Evolutionary conservation across 371 early-diverging fungal genomes (phyloP), one percentile per base, ranked within the genome.

Genomic region (Thermomucor indicae-seudaticae): DNA sequence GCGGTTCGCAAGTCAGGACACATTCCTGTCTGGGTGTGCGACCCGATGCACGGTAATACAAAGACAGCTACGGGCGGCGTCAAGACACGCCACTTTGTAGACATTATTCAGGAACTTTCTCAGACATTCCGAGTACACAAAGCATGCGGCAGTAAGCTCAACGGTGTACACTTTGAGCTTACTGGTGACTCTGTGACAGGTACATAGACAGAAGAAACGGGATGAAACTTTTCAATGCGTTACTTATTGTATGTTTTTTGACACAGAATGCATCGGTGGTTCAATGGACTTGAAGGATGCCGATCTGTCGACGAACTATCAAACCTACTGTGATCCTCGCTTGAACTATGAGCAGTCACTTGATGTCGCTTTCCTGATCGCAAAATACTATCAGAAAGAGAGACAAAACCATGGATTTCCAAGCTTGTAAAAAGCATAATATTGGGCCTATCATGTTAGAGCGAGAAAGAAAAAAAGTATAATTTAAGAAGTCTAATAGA

Each of bases 21-120:
- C 66, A 75, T 80, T 49, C 95, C 94, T 8, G 95, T 96, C 17
- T 97, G 96, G 97, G 87, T 86, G 27, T 92, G 92, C 68, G 98
- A 97, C 65, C 98, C 98, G 6, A 95, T 95, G 95, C 98, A 97
- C 64, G 98, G 98, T 57, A 97, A 97, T 75, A 96, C 96, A 19
- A 89, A 91, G 61, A 80, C 80, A 14, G 80, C 88, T 0, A 71
- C 78, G 0, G 72, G 84, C 12, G 93, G 94, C 5, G 74, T 92
- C 59, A 96, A 96, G 72, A 96, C 98, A 0, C 81, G 98, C 38
- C 82, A 89, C 29, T 90, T 93, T 60, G 80, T 88, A 14, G 85
- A 91, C 46, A 96, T 97, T 41, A 66, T 62, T 54, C 60, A 79
- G 64, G 96, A 95, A 64, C 70, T 96, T 47, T 83, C 87, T 4